Evolutionary conservation across 148 eudicot species (phyloP).

Genomic region (Fallopia convolvulus): DNA sequence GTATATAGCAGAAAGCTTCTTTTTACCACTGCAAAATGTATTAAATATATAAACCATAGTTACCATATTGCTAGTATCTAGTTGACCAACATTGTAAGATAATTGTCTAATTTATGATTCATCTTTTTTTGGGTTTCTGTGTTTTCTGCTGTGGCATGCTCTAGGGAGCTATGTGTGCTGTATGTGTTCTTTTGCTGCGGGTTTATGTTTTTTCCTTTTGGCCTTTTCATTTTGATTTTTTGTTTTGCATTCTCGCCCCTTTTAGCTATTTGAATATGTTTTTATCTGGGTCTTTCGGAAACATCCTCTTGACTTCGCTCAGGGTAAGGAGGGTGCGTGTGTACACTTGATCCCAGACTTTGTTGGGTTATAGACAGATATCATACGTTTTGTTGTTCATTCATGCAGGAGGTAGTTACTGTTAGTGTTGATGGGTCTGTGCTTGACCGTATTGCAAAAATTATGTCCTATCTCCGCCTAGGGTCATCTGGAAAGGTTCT

Average conservation of each 20-base stretch:
- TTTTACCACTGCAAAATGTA: neutral
- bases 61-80: neutral
- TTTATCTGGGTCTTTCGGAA: too few relatives aligned
- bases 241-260: too few relatives aligned
- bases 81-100: neutral
- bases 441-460: conserved; percentile 89
- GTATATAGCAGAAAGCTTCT: neutral
- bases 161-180: too few relatives aligned
- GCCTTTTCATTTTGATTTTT: too few relatives aligned
- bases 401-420: conserved; percentile 87
- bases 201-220: too few relatives aligned
- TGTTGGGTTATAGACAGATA: neutral
- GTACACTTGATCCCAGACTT: neutral
- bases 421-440: conserved; percentile 97
- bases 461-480: conserved; percentile 94
- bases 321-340: too few relatives aligned
- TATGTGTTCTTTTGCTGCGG: too few relatives aligned
- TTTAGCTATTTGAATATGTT: too few relatives aligned
- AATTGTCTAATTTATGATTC: neutral
- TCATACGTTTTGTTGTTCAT: conserved; percentile 1
- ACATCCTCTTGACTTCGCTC: too few relatives aligned
- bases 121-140: neutral
- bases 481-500: conserved; percentile 98
- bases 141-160: too few relatives aligned
- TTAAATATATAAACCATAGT: neutral